phyloP scores from a whole-genome alignment of 345 rosid species.

The Orychophragmus violaceus region DNA sequence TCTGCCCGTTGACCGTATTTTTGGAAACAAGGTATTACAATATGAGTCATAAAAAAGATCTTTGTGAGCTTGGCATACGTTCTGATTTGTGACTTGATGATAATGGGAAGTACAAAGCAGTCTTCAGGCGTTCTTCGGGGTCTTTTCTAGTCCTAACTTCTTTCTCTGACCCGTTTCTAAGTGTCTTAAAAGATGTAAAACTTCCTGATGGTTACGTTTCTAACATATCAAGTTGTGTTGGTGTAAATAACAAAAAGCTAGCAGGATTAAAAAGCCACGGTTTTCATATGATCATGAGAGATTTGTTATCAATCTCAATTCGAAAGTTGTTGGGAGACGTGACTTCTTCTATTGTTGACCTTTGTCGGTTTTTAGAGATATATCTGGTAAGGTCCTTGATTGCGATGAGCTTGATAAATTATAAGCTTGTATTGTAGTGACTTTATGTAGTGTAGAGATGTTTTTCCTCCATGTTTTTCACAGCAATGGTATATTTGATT shows the following conservation, averaged over 20 bases:
- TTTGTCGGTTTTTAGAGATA: neutral
- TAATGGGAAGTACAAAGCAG: neutral
- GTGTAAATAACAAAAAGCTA: neutral
- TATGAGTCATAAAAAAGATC: neutral
- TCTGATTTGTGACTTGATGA: neutral
- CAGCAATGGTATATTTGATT: neutral
- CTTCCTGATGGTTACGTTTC: neutral
- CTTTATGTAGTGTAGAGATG: neutral
- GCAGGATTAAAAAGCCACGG: neutral
- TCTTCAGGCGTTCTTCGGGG: no score
- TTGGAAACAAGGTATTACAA: no score
- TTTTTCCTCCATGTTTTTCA: neutral
- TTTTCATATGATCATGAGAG: neutral
- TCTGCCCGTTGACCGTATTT: no score
- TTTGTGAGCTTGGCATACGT: neutral
- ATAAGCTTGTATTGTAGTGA: neutral
- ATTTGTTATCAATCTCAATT: neutral
- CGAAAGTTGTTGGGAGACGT: neutral
- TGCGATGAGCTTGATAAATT: neutral
- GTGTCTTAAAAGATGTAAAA: neutral
- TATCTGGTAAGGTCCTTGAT: neutral
- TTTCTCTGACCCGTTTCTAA: neutral
- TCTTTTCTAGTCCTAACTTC: no score
- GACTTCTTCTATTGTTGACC: neutral
- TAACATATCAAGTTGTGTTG: neutral